Percentiles rank a stretch among this genome's conserved stretches.
These are phyloP conservation scores for Brassica incana DNA, from an alignment of 345 rosid species.

Conservation along the genomic window DNA sequence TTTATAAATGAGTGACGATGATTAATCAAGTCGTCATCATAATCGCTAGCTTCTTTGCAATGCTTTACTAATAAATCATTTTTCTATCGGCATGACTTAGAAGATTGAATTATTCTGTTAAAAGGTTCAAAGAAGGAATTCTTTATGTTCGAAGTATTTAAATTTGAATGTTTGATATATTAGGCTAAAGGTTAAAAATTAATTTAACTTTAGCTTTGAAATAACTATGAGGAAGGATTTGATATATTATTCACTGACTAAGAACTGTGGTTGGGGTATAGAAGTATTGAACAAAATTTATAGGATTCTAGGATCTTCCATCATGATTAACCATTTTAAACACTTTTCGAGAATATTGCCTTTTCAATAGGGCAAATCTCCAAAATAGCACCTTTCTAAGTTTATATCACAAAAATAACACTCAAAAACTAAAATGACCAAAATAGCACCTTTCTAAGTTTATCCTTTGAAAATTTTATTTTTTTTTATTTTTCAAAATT, in stretches of 20 bases:
- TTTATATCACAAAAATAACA: too few species aligned
- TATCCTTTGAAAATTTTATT: too few species aligned
- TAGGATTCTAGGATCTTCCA: not conserved
- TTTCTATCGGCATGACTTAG: not conserved
- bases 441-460: too few species aligned
- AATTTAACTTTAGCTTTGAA: not conserved
- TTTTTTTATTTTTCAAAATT: too few species aligned
- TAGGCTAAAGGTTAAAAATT: not conserved
- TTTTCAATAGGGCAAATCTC: too few species aligned
- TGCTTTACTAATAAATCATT: not conserved
- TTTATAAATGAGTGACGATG: slow-evolving; percentile 16
- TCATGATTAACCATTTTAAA: too few species aligned
- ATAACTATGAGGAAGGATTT: not conserved
- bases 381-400: too few species aligned
- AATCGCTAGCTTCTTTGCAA: slow-evolving; percentile 14
- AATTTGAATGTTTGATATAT: not conserved
- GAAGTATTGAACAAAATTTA: not conserved
- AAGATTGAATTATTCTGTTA: not conserved
- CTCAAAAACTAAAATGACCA: too few species aligned
- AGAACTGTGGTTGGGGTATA: not conserved
- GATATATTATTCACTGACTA: not conserved
- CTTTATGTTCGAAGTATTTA: not conserved
- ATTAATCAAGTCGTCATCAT: slow-evolving; percentile 19
- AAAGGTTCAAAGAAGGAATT: too few species aligned
- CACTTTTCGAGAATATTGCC: too few species aligned